Evolutionary conservation across 2,329 filamentous ascomycete species (phyloP), one percentile per base, ranked within the genome.

Genomic region (Fusarium aywerte): DNA sequence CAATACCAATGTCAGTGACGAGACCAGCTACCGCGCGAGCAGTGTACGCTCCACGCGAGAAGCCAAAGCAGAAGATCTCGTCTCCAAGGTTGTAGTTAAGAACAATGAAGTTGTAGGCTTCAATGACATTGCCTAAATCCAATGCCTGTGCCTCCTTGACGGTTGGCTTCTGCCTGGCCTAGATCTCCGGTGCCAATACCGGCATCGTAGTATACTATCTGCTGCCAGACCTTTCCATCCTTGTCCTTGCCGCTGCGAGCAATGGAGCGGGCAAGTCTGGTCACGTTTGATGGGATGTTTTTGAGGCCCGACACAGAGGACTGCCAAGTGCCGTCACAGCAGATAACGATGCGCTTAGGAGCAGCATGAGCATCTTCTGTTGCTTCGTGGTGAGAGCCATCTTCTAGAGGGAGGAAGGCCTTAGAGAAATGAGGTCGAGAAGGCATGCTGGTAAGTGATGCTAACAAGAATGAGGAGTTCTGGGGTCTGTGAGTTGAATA

Each of bases 321-420:
- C 51, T 76, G 77, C 77, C 76, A 79, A 9, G 77, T 78, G 16
- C 77, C 78, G 53, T 80, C 78, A 32, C 77, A 79, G 58, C 77
- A 80, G 40, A 78, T 69, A 35, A 79, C 54, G 53, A 73, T 66
- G n/a, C 71, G 71, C 51, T 73, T 73, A 7, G 70, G 70, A 18
- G 59, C 64, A 15, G 63, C 59, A 33, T 31, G 44, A 23, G 44
- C 39, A 36, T 67, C 67, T 21, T 35, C 38, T 23, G 27, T 58
- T 27, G 44, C 48, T 45, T 67, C 66, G 6, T 67, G 65, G 25
- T 67, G 66, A 4, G 58, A 67, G 18, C 68, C 67, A 13, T 52
- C 23, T 10, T 62, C 63, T 20, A 67, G n/a, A 29, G 62, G 66
- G 15, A 69, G 29, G 45, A 69, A 69, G n/a, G 18, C 20, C 40